Evolutionary conservation across 192 early-diverging fungal species (phyloP).

Genomic region (Mortierella hygrophila): DNA sequence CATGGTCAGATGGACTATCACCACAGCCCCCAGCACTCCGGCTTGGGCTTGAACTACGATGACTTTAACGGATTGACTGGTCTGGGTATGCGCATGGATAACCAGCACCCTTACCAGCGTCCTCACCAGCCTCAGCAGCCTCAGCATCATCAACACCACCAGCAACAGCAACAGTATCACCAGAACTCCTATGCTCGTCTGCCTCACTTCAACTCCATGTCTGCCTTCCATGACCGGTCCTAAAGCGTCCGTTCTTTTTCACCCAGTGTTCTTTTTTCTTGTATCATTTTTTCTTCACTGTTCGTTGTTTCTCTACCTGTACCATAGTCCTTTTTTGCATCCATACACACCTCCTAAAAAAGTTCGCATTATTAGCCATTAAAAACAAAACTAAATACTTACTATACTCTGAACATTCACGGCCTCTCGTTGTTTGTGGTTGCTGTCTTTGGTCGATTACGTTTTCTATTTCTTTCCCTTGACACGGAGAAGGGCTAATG

Average conservation of each 20-base stretch:
- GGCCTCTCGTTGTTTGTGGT: too few relatives aligned
- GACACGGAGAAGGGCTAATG: too few relatives aligned
- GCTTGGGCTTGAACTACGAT: conserved; percentile 35
- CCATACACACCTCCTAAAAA: not conserved
- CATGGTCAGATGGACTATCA: conserved; percentile 14
- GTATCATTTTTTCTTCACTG: conserved; percentile 1
- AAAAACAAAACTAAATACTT: not conserved
- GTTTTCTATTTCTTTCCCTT: too few relatives aligned
- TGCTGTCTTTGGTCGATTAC: too few relatives aligned
- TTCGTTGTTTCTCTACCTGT: not conserved
- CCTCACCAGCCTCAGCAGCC: not conserved
- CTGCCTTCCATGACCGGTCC: conserved; percentile 27
- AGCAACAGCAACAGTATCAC: conserved; percentile 24
- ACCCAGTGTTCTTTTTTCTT: not conserved
- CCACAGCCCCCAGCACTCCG: conserved; percentile 18
- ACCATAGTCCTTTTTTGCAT: conserved; percentile 12
- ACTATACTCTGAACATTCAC: not conserved
- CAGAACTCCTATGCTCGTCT: conserved; percentile 15
- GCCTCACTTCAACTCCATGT: conserved; percentile 26
- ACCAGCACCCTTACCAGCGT: conserved; percentile 22
- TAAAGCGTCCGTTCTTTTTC: conserved; percentile 9
- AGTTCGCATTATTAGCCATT: not conserved
- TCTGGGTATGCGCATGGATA: conserved; percentile 17
- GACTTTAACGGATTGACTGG: conserved; percentile 14
- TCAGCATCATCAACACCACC: conserved; percentile 26